phyloP scores from a whole-genome alignment of 1,139 yeast genomes.

The Magnusiomyces magnusii region DNA sequence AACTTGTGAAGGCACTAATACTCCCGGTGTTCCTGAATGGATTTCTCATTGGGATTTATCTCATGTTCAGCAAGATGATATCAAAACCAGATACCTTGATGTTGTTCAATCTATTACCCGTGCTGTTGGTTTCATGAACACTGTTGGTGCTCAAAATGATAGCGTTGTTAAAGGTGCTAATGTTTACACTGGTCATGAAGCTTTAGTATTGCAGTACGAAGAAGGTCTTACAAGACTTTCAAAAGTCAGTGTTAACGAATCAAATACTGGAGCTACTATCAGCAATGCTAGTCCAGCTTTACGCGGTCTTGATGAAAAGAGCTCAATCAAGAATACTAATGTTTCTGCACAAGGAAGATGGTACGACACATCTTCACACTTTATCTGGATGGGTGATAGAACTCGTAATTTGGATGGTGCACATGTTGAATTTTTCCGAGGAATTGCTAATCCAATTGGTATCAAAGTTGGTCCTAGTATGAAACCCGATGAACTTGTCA shows the following conservation, averaged over 20 bases:
- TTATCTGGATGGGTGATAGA: constrained; percentile 42
- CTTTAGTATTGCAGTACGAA: constrained; percentile 38
- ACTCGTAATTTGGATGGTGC: constrained; percentile 41
- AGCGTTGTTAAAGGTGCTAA: constrained; percentile 32
- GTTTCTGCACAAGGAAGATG: constrained; percentile 21
- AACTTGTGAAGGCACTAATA: background rate
- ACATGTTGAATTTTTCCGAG: constrained; percentile 41
- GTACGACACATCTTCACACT: constrained; percentile 40
- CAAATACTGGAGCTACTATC: background rate
- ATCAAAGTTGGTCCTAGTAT: constrained; percentile 40
- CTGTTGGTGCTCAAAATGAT: constrained; percentile 35
- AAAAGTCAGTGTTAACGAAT: constrained; percentile 13
- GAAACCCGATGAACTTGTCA: constrained; percentile 34
- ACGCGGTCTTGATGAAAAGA: background rate
- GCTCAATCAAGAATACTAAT: background rate
- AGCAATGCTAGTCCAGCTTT: constrained; percentile 16
- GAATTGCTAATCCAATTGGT: constrained; percentile 39
- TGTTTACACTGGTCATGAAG: constrained; percentile 39
- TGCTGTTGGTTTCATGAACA: constrained; percentile 35
- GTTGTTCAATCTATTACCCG: constrained; percentile 35
- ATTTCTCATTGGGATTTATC: constrained; percentile 35
- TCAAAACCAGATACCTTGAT: constrained; percentile 34
- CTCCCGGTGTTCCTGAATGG: constrained; percentile 1
- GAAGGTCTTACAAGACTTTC: constrained; percentile 36
- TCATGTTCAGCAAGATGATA: constrained; percentile 35